Percentiles rank a stretch among this genome's conserved stretches.
Conservation (phyloP, 1,284 basidiomycete genomes). For the Puccinia sorghi region DNA sequence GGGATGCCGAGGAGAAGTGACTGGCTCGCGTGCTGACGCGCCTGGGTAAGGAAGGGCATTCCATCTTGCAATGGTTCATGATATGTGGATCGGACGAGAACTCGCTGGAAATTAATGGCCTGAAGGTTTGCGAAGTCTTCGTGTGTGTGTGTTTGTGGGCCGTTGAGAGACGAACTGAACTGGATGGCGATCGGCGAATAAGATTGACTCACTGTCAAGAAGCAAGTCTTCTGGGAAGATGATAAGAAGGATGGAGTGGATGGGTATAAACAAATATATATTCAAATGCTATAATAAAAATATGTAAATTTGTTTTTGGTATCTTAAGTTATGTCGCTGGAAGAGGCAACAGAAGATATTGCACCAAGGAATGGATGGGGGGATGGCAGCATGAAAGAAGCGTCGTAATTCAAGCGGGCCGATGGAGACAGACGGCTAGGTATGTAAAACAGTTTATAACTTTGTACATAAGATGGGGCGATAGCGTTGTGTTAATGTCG, state of each 20-base stretch:
- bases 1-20: constrained; percentile 19
- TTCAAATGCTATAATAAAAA: not conserved
- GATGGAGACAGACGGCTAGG: not conserved
- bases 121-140: not conserved
- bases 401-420: not conserved
- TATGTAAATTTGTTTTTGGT: not conserved
- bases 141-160: not conserved
- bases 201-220: constrained; percentile 12
- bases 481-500: too few species aligned
- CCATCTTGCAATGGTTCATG: not conserved
- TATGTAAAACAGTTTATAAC: not conserved
- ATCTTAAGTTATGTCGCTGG: not conserved
- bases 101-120: not conserved
- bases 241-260: constrained; percentile 1
- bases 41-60: constrained; percentile 6
- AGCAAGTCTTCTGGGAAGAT: constrained; percentile 1
- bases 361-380: not conserved
- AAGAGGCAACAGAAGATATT: constrained; percentile 13
- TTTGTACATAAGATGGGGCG: constrained; percentile 28
- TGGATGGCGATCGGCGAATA: constrained; percentile 24
- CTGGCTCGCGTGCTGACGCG: constrained; percentile 29
- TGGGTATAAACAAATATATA: not conserved
- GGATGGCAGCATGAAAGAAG: not conserved
- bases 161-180: not conserved
- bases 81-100: constrained; percentile 13